Percentiles rank a stretch among this genome's conserved stretches.
Conservation (phyloP, 2,329 filamentous ascomycete genomes). For the Shiraia sp. region DNA sequence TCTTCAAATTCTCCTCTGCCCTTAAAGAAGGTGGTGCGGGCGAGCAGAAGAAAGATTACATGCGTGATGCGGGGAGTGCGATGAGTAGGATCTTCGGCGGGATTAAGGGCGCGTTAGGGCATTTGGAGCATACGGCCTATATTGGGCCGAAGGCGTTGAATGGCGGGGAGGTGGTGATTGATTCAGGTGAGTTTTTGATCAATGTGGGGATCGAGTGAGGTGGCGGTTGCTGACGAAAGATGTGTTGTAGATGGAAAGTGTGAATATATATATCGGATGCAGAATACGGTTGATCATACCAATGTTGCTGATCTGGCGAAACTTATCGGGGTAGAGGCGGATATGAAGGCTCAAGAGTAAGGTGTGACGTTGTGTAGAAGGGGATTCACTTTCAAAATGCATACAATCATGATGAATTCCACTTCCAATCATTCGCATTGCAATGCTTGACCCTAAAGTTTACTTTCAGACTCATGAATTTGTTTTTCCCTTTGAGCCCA, state of each 20-base stretch:
- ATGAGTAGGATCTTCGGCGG: slow-evolving; percentile 17
- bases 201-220: no score
- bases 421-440: slow-evolving; percentile 10
- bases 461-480: no score
- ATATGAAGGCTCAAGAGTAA: background rate
- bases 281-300: slow-evolving; percentile 31
- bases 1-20: slow-evolving; percentile 26
- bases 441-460: background rate
- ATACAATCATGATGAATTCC: background rate
- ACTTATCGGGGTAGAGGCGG: background rate
- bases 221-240: slow-evolving; percentile 2
- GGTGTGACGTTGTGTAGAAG: no score
- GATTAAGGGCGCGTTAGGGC: slow-evolving; percentile 21
- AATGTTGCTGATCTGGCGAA: slow-evolving; percentile 18
- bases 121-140: slow-evolving; percentile 19
- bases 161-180: slow-evolving; percentile 25
- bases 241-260: slow-evolving; percentile 18
- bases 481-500: background rate
- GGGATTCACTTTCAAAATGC: no score
- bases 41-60: slow-evolving; percentile 24
- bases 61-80: slow-evolving; percentile 20
- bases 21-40: slow-evolving; percentile 15
- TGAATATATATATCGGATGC: slow-evolving; percentile 32
- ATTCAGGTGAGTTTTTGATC: slow-evolving; percentile 16
- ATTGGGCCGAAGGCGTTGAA: slow-evolving; percentile 29